Base-by-base conservation (phyloP, 805 yeast genomes). In the Sugiyamaella americana region DNA sequence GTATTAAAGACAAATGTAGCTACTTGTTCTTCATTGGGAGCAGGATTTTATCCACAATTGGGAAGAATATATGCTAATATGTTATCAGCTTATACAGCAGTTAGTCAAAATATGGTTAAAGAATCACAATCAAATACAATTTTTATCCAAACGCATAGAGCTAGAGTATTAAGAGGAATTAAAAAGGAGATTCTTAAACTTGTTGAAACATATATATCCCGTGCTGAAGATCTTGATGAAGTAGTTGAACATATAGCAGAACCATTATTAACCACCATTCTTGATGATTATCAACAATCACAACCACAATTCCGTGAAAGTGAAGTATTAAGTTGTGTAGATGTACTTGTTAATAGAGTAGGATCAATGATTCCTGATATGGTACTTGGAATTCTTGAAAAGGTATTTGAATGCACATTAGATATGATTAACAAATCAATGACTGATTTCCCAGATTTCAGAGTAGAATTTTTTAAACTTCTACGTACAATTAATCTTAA, bases 281-380 rank as follows among this genome's bases (percentile, higher is more conserved):
- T 93, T 53, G 94, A 84, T 51, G 99, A 93, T 65, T 93, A 93
- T 69, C 79, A 78, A 59, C 70, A 79, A 16, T 86, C 86, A 60
- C 95, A 88, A 29, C 95, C 98, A 3, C 95, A 88, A 69, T 96
- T 97, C 6, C 82, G 98, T 63, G 98, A 93, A 69, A 96, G 96
- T 5, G 98, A 93, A 68, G 98, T 93, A 3, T 75, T 93, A 65
- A 87, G 85, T 67, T 89, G 98, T 75, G 82, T 93, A 79, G 80
- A 95, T 5, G 87, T 96, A 1, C 77, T 93, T 47, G 95, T 93
- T 22, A 72, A 79, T 23, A 84, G 87, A 61, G 94, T 88, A 49
- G 97, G 97, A 10, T 84, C 76, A 52, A 68, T 82, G 73, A 87
- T 91, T 49, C 88, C 95, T 22, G 91, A 85, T 51, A 95, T 93